Percentiles rank a stretch among this genome's conserved stretches.
Evolutionary conservation across 2,329 filamentous ascomycete genomes (phyloP).

Genomic region (Colletotrichum caudatum): DNA sequence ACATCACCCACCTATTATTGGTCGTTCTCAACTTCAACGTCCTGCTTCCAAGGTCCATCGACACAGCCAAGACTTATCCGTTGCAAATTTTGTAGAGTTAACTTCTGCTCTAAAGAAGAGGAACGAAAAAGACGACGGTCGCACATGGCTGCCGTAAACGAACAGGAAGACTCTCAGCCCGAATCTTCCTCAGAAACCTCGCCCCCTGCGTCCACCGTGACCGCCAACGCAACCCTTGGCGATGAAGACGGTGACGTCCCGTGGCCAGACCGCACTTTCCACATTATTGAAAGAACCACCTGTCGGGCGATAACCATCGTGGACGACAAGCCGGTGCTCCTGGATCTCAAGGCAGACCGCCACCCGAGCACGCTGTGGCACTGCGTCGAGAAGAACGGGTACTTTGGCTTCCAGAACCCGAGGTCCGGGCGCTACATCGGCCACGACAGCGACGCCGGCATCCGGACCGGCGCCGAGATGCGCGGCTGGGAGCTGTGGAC

Average conservation of each 20-base stretch:
- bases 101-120: neutral
- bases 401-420: conserved; percentile 54
- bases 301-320: conserved; percentile 34
- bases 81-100: neutral
- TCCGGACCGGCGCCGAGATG: neutral
- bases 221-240: neutral
- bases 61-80: neutral
- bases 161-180: neutral
- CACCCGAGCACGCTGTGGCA: conserved; percentile 46
- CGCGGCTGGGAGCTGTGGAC: conserved; percentile 15
- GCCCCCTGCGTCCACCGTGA: neutral
- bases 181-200: neutral
- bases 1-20: neutral
- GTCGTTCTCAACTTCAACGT: neutral
- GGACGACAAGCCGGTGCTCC: conserved; percentile 1
- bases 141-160: neutral
- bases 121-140: neutral
- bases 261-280: conserved; percentile 41
- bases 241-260: conserved; percentile 35
- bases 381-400: conserved; percentile 53
- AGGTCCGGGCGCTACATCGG: conserved; percentile 51
- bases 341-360: neutral
- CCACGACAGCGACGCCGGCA: conserved; percentile 44
- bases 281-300: conserved; percentile 40
- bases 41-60: neutral